Evolutionary conservation across 768 basidiomycete species (phyloP).

Genomic region (Tephrocybe sp.): DNA sequence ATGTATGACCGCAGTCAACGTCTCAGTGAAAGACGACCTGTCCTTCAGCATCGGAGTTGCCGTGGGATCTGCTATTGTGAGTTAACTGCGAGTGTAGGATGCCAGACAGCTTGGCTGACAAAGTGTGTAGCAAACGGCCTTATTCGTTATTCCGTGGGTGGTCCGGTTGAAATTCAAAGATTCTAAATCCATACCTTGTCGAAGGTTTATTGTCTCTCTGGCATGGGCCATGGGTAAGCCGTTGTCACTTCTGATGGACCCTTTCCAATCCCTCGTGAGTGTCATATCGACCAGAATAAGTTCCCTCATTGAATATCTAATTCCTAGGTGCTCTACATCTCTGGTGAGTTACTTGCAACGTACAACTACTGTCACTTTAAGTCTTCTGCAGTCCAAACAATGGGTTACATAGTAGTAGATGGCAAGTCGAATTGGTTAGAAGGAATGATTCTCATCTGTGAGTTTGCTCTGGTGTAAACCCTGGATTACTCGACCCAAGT

Average conservation of each 20-base stretch:
- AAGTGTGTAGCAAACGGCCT: constrained; percentile 64
- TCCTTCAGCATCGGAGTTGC: constrained; percentile 86
- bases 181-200: background rate
- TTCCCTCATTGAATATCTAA: constrained; percentile 5
- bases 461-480: background rate
- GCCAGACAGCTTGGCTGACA: background rate
- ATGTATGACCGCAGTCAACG: constrained; percentile 85
- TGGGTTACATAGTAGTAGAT: constrained; percentile 79
- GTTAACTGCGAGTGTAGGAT: constrained; percentile 26
- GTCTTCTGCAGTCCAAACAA: constrained; percentile 59
- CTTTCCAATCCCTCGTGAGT: constrained; percentile 75
- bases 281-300: constrained; percentile 16
- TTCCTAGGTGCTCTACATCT: constrained; percentile 34
- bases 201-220: constrained; percentile 69
- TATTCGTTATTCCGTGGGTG: constrained; percentile 80
- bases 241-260: constrained; percentile 80
- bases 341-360: background rate
- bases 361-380: background rate
- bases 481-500: background rate
- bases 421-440: constrained; percentile 86
- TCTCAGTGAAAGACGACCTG: constrained; percentile 88
- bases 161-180: background rate
- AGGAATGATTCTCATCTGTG: constrained; percentile 38
- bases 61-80: constrained; percentile 80
- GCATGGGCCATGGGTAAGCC: constrained; percentile 85